A percentile compares a stretch with the other conserved stretches of the same genome.
Conservation (phyloP, 495 filamentous ascomycete genomes). For the Astrothelium macrocarpum region DNA sequence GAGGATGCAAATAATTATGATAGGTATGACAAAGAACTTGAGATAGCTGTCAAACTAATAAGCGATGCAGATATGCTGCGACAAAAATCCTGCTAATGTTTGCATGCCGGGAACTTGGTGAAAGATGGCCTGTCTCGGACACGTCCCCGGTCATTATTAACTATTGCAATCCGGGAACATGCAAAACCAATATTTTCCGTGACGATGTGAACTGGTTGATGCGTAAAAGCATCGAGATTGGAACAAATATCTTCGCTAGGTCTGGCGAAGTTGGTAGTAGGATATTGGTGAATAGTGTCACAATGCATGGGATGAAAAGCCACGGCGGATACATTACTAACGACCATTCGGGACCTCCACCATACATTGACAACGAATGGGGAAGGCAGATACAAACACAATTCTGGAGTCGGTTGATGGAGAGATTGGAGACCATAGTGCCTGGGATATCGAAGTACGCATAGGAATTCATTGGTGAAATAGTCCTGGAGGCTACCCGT, state of each 20-base stretch:
- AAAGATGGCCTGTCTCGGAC: background rate
- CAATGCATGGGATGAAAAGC: background rate
- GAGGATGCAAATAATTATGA: slow-evolving; percentile 15
- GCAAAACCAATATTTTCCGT: background rate
- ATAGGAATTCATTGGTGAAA: background rate
- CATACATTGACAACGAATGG: background rate
- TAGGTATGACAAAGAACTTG: slow-evolving; percentile 14
- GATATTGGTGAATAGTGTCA: background rate
- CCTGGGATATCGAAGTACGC: background rate
- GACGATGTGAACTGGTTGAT: background rate
- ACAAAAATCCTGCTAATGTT: background rate
- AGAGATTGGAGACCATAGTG: background rate
- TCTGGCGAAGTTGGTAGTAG: background rate
- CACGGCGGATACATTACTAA: background rate
- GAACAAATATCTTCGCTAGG: background rate
- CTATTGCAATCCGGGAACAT: slow-evolving; percentile 9
- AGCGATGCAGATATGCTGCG: background rate
- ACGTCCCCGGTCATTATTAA: background rate
- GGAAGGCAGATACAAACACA: background rate
- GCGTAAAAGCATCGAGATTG: background rate
- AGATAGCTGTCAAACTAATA: background rate
- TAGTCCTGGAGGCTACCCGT: slow-evolving; percentile 2
- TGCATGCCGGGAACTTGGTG: background rate
- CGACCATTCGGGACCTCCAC: background rate
- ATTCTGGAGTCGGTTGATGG: background rate